Evolutionary conservation across 2,329 filamentous ascomycete genomes (phyloP).

Genomic region (Neofusicoccum ribis): DNA sequence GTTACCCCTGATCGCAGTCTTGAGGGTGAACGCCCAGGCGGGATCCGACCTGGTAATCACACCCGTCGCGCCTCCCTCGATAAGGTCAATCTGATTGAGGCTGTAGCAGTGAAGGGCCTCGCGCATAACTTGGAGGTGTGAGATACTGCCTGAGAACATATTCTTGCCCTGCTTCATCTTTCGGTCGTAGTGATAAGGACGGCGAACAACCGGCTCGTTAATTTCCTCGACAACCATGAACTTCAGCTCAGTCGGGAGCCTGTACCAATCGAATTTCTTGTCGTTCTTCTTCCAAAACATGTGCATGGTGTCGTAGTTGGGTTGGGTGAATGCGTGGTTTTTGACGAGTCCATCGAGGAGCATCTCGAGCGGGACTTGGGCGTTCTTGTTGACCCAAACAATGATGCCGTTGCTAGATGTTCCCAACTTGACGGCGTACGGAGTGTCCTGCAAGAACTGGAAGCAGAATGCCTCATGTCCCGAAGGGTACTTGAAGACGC

Average conservation of each 20-base stretch:
- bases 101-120: too few species aligned
- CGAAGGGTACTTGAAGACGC: background rate
- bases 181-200: too few species aligned
- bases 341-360: background rate
- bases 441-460: background rate
- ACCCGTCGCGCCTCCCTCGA: background rate
- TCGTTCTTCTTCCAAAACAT: background rate
- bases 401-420: background rate
- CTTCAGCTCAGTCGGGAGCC: background rate
- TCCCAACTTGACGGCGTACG: background rate
- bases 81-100: too few species aligned
- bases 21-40: background rate
- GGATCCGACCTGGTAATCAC: background rate
- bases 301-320: background rate
- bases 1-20: background rate
- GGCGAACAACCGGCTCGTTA: too few species aligned
- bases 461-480: background rate
- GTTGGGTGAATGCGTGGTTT: background rate
- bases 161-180: too few species aligned
- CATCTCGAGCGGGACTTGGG: background rate
- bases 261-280: conserved; percentile 1
- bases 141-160: too few species aligned
- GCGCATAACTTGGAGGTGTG: too few species aligned
- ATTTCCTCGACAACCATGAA: background rate
- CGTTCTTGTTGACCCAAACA: background rate